Base-by-base conservation (phyloP, 768 basidiomycete species). In the Erythrobasidium yunnanense region DNA sequence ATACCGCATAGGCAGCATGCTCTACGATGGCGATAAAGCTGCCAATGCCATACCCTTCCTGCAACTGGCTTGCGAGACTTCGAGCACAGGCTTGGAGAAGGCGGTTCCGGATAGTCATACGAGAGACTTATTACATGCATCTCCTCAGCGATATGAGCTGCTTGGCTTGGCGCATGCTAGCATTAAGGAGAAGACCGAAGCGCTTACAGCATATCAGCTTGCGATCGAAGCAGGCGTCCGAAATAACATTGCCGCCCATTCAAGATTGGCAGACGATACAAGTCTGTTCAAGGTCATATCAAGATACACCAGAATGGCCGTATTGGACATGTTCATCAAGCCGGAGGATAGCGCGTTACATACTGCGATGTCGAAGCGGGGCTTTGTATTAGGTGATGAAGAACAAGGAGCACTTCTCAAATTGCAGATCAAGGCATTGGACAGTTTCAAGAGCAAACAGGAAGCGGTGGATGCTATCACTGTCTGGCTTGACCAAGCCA, bases 1-100 rank as follows among this genome's bases (percentile, higher is more conserved):
- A 20, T 63, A 50, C 47, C 20, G 33, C 7, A 29, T 63, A 23
- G 60, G 60, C 5, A 25, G 60, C 29, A 18, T 29, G n/a, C 60
- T 63, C 2, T 63, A 63, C 30, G 52, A 63, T 51, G 60, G 22
- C 7, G 60, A 63, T 17, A 63, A 63, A 27, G 32, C 32, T 17
- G 60, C 60, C 47, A 51, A 49, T 27, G 45, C 60, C 8, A 22
- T 63, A 5, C 60, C 60, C 7, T 63, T 63, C 60, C 46, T 63
- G 27, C 2, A 8, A 4, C 46, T 6, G 11, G n/a, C 45, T 32
- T 63, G 60, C 49, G 60, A 51, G 49, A 8, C 25, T 15, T 15
- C 49, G 11, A 25, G 25, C 8, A 25, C 8, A 51, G 8, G 49
- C 49, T 25, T 51, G 49, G 11, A 42, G 11, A 42, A 11, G 11